These are phyloP conservation scores for Fusarium phyllophilum DNA, from an alignment of 2,329 filamentous ascomycete genomes.

Conservation along the genomic window DNA sequence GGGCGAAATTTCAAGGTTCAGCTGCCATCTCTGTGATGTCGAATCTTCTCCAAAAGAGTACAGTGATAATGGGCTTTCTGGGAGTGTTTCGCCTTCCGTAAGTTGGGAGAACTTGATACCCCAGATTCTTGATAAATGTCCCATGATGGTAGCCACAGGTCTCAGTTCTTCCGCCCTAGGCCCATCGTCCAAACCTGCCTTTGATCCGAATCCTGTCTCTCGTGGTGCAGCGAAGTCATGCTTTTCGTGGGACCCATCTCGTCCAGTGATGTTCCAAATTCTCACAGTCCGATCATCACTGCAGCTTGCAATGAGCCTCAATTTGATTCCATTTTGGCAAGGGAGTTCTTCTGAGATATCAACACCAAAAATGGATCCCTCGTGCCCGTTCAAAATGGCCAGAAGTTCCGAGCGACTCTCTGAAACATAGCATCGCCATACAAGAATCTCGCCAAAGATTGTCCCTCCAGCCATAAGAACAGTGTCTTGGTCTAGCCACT, in stretches of 20 bases:
- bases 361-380: conserved; percentile 94
- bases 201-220: conserved; percentile 71
- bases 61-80: conserved; percentile 56
- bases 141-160: conserved; percentile 79
- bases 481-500: conserved; percentile 65
- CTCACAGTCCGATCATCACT: conserved; percentile 93
- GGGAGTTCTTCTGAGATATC: conserved; percentile 71
- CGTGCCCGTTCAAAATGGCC: conserved; percentile 73
- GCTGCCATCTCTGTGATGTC: conserved; percentile 77
- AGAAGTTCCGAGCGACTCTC: conserved; percentile 53
- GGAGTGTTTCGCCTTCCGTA: conserved; percentile 28
- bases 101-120: conserved; percentile 72
- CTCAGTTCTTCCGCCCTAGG: conserved; percentile 31
- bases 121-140: conserved; percentile 92
- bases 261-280: conserved; percentile 83
- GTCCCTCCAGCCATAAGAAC: conserved; percentile 88
- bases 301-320: conserved; percentile 84
- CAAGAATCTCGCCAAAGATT: conserved; percentile 91
- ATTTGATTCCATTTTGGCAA: conserved; percentile 50
- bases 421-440: conserved; percentile 78
- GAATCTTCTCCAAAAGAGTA: conserved; percentile 89
- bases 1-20: conserved; percentile 51
- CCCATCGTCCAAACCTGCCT: conserved; percentile 38
- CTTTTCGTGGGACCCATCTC: conserved; percentile 29
- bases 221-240: conserved; percentile 51